phyloP scores from a whole-genome alignment of 2,329 filamentous ascomycete species.

The Neophaeococcomyces aloes region DNA sequence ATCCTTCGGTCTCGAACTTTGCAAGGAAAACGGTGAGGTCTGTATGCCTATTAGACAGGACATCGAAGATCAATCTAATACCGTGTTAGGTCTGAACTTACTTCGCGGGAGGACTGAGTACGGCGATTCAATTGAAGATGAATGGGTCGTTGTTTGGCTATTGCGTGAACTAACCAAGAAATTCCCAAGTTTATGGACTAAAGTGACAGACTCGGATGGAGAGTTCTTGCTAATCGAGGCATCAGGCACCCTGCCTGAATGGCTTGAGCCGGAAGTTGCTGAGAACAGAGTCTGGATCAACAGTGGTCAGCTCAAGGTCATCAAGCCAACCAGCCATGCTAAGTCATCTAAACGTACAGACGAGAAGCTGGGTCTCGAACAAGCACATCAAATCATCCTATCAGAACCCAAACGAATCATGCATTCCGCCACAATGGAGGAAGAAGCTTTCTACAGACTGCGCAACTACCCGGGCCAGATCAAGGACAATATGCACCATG shows the following conservation, averaged over 20 bases:
- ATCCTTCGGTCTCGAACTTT: conserved; percentile 56
- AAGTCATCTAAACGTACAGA: conserved; percentile 28
- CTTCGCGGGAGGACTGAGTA: conserved; percentile 74
- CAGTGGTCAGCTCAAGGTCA: conserved; percentile 61
- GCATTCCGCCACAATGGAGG: conserved; percentile 64
- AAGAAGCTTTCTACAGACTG: conserved; percentile 82
- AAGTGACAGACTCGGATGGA: conserved; percentile 77
- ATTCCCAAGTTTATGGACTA: conserved; percentile 67
- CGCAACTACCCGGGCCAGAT: conserved; percentile 74
- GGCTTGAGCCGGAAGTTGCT: conserved; percentile 86
- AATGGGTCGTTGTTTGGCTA: conserved; percentile 92
- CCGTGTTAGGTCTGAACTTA: conserved; percentile 39
- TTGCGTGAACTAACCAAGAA: conserved; percentile 67
- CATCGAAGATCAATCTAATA: conserved; percentile 18
- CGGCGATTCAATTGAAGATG: conserved; percentile 89
- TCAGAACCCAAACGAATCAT: conserved; percentile 50
- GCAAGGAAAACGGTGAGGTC: conserved; percentile 49
- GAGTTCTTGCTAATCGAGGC: conserved; percentile 94
- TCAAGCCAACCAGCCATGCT: conserved; percentile 47
- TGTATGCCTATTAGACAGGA: conserved; percentile 10
- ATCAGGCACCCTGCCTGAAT: conserved; percentile 73
- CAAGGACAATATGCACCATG: conserved; percentile 61
- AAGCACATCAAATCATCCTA: conserved; percentile 54
- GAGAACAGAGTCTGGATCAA: conserved; percentile 85
- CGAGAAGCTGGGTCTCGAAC: conserved; percentile 47